Percentiles rank a stretch among this genome's conserved stretches.
phyloP scores from a whole-genome alignment of 345 rosid genomes.

The Angophora floribunda region DNA sequence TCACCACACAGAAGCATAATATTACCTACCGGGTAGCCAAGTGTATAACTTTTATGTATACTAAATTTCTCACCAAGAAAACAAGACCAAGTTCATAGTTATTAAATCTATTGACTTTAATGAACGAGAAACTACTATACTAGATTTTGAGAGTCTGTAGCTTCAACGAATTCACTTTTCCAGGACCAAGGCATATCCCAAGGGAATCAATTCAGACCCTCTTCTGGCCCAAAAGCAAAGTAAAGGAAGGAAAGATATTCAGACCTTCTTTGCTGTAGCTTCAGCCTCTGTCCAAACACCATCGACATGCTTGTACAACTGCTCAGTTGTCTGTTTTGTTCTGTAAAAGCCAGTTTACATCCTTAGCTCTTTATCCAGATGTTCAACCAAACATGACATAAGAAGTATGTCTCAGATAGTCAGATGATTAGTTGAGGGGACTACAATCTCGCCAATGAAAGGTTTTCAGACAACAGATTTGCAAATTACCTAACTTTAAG shows the following conservation, averaged over 20 bases:
- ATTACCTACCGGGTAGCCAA: neutral
- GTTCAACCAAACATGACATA: constrained; percentile 28
- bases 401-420: constrained; percentile 11
- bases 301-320: constrained; percentile 82
- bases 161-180: neutral
- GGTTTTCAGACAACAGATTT: neutral
- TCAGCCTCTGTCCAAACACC: constrained; percentile 88
- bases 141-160: neutral
- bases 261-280: constrained; percentile 83
- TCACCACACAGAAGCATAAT: neutral
- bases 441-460: neutral
- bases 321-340: constrained; percentile 86
- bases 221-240: neutral
- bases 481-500: constrained; percentile 63
- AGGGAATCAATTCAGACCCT: neutral
- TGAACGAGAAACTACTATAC: neutral
- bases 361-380: constrained; percentile 37
- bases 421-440: constrained; percentile 30
- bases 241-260: neutral
- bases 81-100: neutral
- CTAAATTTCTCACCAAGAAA: neutral
- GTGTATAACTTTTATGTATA: neutral
- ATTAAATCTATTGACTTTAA: neutral
- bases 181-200: neutral
- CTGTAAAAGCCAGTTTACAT: constrained; percentile 71